A percentile compares a stretch with the other conserved stretches of the same genome.
These are phyloP conservation scores for Hanseniaspora occidentalis DNA, from an alignment of 805 yeast species.

Conservation along the genomic window DNA sequence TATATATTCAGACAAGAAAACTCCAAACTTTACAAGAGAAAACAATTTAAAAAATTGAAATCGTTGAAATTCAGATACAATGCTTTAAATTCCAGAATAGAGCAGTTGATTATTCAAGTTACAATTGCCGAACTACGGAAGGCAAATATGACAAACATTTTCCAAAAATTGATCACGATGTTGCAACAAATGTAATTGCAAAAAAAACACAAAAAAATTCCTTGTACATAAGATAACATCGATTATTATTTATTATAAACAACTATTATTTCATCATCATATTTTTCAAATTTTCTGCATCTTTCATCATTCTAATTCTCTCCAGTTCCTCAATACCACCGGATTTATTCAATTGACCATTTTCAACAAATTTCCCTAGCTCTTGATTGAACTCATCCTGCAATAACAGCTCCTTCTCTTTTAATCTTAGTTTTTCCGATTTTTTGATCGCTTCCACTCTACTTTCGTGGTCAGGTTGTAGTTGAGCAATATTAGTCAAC, in stretches of 20 bases:
- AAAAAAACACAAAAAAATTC: no score
- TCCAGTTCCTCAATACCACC: constrained; percentile 90
- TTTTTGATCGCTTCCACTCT: constrained; percentile 80
- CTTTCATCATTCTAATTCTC: constrained; percentile 49
- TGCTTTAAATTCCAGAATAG: no score
- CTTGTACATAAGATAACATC: not conserved
- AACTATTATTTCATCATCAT: not conserved
- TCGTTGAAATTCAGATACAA: not conserved
- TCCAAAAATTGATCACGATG: not conserved
- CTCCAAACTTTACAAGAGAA: not conserved
- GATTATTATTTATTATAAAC: not conserved
- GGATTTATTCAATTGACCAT: constrained; percentile 57
- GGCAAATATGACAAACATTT: no score
- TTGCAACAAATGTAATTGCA: not conserved
- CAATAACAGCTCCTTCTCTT: constrained; percentile 46
- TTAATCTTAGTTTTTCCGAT: constrained; percentile 71
- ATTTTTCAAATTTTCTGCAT: constrained; percentile 53
- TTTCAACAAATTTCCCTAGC: constrained; percentile 72
- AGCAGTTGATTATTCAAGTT: no score
- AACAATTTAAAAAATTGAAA: not conserved
- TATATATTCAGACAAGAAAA: not conserved
- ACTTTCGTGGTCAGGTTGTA: constrained; percentile 73
- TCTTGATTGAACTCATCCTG: constrained; percentile 71
- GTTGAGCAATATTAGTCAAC: constrained; percentile 61
- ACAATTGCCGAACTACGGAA: no score